Evolutionary conservation across 2,329 filamentous ascomycete genomes (phyloP), one percentile per base, ranked within the genome.

Genomic region (Ophiocordyceps robertsii): DNA sequence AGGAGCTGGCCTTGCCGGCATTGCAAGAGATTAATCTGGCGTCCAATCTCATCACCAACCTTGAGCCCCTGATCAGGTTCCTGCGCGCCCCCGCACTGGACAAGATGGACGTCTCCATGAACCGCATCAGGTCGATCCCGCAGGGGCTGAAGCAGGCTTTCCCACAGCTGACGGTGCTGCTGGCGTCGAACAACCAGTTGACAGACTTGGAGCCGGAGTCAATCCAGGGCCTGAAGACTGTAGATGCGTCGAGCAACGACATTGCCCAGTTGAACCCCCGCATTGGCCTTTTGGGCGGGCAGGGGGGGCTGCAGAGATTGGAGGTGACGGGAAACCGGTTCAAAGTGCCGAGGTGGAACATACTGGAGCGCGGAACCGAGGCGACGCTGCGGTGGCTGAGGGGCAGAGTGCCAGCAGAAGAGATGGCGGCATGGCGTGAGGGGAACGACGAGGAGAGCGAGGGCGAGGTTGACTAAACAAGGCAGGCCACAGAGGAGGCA

Each of bases 251-350:
- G 49, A 89, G 87, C 60, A 96, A 96, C 55, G 82, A 90, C 40
- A 86, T 96, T 47, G 75, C 75, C n/a, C 75, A 77, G 38, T 66
- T 96, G 13, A 85, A 92, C 46, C 83, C 89, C 0, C 77, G 81
- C 8, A 71, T 96, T 11, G 90, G 90, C 0, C 66, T 94, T 12
- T 68, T 94, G 0, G 80, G 81, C 21, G 81, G 80, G 2, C 68
- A 59, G 5, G 69, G 70, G 2, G 64, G 78, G 52, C 48, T 77
- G 64, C 66, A 83, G 69, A 61, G 74, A 42, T 66, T 95, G 10
- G 82, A 94, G 39, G 82, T 95, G 4, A 76, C 75, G 27, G 88
- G 88, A 0, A 96, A 96, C 58, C 73, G 80, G 29, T 96, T 96
- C 63, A 73, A 86, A 29, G 87, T 95, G 29, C 90, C 90, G 0